Percentiles rank a stretch among this genome's conserved stretches.
phyloP scores from a whole-genome alignment of 2,329 filamentous ascomycete genomes.

The Aureobasidium pullulans region DNA sequence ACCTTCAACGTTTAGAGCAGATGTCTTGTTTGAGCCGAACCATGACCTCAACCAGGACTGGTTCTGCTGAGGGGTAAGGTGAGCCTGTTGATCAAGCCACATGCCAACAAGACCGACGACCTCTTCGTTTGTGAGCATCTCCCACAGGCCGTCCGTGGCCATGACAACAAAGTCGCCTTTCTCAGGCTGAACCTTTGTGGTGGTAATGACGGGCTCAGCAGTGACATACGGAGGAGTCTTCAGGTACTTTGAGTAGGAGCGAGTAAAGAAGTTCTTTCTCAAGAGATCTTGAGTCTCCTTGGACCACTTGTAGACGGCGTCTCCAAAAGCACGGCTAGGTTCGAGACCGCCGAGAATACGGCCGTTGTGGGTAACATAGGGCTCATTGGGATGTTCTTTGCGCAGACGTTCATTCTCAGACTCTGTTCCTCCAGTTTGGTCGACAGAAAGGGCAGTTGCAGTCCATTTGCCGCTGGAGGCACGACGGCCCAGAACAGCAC shows the following conservation, averaged over 20 bases:
- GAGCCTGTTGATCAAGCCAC: conserved; percentile 78
- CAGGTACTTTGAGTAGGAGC: conserved; percentile 66
- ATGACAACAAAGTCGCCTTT: conserved; percentile 93
- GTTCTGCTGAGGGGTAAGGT: conserved; percentile 20
- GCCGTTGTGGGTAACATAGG: conserved; percentile 78
- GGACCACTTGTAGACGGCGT: conserved; percentile 95
- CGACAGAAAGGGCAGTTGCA: conserved; percentile 79
- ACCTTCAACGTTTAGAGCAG: conserved; percentile 68
- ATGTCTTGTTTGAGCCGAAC: conserved; percentile 49
- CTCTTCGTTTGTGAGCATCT: conserved; percentile 98
- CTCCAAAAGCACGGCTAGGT: conserved; percentile 88
- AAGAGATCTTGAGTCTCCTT: conserved; percentile 75
- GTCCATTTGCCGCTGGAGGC: conserved; percentile 79
- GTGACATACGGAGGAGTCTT: conserved; percentile 96
- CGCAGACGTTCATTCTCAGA: conserved; percentile 78
- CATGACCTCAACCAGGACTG: conserved; percentile 66
- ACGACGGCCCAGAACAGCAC: conserved; percentile 81
- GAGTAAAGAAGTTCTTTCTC: conserved; percentile 79
- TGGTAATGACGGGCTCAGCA: conserved; percentile 89
- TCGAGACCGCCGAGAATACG: conserved; percentile 88
- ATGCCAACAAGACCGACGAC: conserved; percentile 93
- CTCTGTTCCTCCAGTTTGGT: conserved; percentile 86
- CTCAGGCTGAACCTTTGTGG: conserved; percentile 80
- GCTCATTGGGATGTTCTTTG: conserved; percentile 80
- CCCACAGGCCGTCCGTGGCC: conserved; percentile 95